Evolutionary conservation across 2,329 filamentous ascomycete species (phyloP).

Genomic region (Neonectria hederae): DNA sequence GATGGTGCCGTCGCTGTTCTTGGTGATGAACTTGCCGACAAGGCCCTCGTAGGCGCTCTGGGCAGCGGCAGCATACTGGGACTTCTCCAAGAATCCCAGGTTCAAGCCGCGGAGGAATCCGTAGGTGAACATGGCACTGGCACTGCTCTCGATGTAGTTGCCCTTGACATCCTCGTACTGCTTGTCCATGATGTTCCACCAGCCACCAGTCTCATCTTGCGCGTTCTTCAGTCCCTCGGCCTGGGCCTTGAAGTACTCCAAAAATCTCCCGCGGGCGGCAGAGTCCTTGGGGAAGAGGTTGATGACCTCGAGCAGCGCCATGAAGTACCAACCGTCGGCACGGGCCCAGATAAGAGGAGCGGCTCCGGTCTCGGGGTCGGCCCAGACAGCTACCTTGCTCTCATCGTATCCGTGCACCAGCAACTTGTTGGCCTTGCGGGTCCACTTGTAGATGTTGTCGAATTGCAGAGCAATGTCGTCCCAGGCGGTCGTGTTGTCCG

Average conservation of each 20-base stretch:
- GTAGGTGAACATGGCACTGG: constrained; percentile 66
- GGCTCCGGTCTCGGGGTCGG: constrained; percentile 58
- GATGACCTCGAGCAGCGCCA: constrained; percentile 61
- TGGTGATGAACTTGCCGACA: constrained; percentile 55
- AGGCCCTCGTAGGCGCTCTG: constrained; percentile 47
- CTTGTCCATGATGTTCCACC: constrained; percentile 67
- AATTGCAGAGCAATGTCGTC: constrained; percentile 57
- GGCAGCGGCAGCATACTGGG: constrained; percentile 34
- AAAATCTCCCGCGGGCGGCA: constrained; percentile 48
- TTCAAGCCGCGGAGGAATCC: constrained; percentile 57
- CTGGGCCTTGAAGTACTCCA: constrained; percentile 52
- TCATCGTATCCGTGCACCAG: constrained; percentile 66
- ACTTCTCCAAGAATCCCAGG: constrained; percentile 40
- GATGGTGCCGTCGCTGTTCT: constrained; percentile 58
- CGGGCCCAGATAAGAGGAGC: constrained; percentile 64
- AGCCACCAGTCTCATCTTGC: constrained; percentile 58
- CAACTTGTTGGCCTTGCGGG: constrained; percentile 51
- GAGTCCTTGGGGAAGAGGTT: constrained; percentile 55
- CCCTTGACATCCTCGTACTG: constrained; percentile 56
- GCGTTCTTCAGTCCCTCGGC: constrained; percentile 53
- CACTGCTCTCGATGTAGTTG: constrained; percentile 70
- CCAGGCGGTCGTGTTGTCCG: constrained; percentile 52
- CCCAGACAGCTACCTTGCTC: constrained; percentile 59
- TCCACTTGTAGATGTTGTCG: constrained; percentile 55
- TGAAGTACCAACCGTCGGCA: constrained; percentile 63